phyloP scores from a whole-genome alignment of 2,329 filamentous ascomycete species.

The Aspergillus eucalypticola region DNA sequence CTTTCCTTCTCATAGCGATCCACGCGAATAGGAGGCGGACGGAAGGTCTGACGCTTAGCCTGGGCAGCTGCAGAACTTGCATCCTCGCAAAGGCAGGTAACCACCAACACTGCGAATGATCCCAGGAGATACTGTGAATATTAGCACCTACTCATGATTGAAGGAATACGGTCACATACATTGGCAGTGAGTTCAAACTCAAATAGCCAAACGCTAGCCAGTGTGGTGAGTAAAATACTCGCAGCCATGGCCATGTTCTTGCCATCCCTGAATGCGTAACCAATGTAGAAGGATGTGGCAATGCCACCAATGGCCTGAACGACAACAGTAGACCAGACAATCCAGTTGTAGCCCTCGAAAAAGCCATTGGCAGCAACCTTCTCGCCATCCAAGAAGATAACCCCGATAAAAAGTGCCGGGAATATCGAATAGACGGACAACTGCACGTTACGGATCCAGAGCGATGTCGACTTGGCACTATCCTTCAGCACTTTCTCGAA shows the following conservation, averaged over 20 bases:
- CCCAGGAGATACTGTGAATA: constrained; percentile 73
- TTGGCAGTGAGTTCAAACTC: constrained; percentile 70
- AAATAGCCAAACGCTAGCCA: constrained; percentile 85
- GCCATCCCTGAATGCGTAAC: constrained; percentile 83
- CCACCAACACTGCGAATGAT: constrained; percentile 72
- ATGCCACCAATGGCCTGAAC: constrained; percentile 84
- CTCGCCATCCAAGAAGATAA: constrained; percentile 82
- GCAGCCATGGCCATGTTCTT: constrained; percentile 94
- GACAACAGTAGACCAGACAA: constrained; percentile 82
- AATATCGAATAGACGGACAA: constrained; percentile 92
- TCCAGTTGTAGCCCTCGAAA: constrained; percentile 90
- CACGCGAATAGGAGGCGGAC: constrained; percentile 56
- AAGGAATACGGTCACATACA: constrained; percentile 56
- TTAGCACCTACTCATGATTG: constrained; percentile 11
- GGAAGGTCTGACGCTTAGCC: constrained; percentile 52
- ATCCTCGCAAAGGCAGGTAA: constrained; percentile 82
- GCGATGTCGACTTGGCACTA: constrained; percentile 69
- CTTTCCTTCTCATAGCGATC: constrained; percentile 75
- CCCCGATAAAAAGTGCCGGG: constrained; percentile 80
- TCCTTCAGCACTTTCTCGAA: constrained; percentile 85
- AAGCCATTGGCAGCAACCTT: constrained; percentile 83
- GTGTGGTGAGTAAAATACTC: constrained; percentile 82
- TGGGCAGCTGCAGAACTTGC: constrained; percentile 37
- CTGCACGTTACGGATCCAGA: constrained; percentile 96
- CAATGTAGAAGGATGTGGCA: constrained; percentile 77